Base-by-base conservation (phyloP, 2,329 filamentous ascomycete genomes). In the Pseudogymnoascus sp. region DNA sequence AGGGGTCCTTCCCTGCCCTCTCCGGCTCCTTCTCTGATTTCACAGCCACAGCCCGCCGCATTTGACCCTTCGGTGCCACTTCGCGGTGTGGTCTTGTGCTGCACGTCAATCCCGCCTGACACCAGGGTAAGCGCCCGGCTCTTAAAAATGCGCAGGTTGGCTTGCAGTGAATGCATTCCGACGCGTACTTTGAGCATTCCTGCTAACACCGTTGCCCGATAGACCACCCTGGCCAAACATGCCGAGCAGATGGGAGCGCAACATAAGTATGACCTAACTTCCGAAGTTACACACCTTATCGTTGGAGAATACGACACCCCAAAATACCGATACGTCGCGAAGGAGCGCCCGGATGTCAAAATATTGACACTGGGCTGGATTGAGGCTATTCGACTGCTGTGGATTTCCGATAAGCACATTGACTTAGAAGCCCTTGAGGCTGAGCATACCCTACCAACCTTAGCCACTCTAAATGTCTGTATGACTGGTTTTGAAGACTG, bases 271-370 rank as follows among this genome's bases (percentile, higher is more conserved):
- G 92, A 99, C 73, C 84, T 99, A 47, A 97, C 92, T n/a, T 90
- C 89, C 61, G 91, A 97, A 73, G 91, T 96, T 57, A 97, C 94
- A 4, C 94, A 99, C 76, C 85, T 99, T 53, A 83, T 99, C 65
- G 90, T 96, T 64, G 94, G 92, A 72, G 87, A 89, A 69, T 89
- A 91, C 69, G 84, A 93, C 71, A 97, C 93, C 0, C 85, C 89
- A 58, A 99, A 99, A 74, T 99, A 99, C 75, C 88, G 87, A 73
- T 96, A 96, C 78, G 93, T 97, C 69, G 94, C 93, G 60, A 90
- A 87, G 71, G 89, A 93, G 72, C 84, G 94, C 59, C 85, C 88
- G 57, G 94, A 99, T 70, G 87, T 99, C 69, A 86, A 85, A 71
- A 87, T 91, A 58, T 86, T 99, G 76, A 83, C 83, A 43, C 83